phyloP scores from a whole-genome alignment of 2,329 filamentous ascomycete species.

The Fusarium sp. region DNA sequence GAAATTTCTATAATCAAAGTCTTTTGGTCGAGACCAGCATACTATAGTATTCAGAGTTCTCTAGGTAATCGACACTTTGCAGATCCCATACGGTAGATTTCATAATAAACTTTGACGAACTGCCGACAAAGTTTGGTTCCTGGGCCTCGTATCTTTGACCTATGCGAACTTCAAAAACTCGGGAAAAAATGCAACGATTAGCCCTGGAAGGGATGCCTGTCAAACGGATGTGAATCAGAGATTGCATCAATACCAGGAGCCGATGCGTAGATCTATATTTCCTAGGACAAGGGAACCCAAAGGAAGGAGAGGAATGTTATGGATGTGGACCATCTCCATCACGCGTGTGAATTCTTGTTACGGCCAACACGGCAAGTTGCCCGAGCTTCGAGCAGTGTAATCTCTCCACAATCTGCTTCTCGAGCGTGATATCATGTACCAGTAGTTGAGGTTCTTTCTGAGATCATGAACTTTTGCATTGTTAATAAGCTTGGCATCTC shows the following conservation, averaged over 20 bases:
- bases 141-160: neutral
- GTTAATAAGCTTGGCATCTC: neutral
- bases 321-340: conserved; percentile 5
- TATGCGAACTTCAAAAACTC: neutral
- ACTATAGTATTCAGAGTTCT: neutral
- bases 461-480: conserved; percentile 13
- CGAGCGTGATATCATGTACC: neutral
- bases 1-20: neutral
- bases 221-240: neutral
- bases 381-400: neutral
- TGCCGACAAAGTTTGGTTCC: neutral
- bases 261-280: conserved; percentile 28
- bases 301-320: neutral
- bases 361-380: conserved; percentile 2
- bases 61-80: neutral
- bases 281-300: neutral
- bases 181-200: neutral
- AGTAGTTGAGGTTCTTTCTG: neutral
- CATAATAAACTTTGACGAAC: neutral
- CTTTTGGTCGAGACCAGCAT: neutral
- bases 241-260: neutral
- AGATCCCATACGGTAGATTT: neutral
- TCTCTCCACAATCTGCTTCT: neutral
- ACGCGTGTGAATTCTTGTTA: neutral
- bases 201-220: neutral